Percentiles rank a stretch among this genome's conserved stretches.
Conservation (phyloP, 2,329 filamentous ascomycete genomes). For the Fusarium sp. region DNA sequence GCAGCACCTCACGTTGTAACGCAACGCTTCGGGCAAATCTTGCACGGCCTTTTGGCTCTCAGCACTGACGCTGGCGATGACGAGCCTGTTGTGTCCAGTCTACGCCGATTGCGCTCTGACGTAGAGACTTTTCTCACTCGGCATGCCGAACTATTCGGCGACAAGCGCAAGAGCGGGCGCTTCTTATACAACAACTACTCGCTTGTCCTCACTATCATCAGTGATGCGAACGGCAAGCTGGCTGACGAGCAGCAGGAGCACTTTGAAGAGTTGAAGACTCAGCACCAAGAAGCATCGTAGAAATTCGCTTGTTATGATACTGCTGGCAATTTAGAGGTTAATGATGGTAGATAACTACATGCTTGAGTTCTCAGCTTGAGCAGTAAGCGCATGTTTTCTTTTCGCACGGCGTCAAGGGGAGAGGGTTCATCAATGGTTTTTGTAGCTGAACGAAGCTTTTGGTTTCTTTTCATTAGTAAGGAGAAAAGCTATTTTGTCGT, state of each 20-base stretch:
- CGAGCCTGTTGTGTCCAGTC: slow-evolving; percentile 86
- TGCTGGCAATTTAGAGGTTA: not conserved
- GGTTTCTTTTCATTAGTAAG: slow-evolving; percentile 4
- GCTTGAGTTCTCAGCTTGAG: slow-evolving; percentile 18
- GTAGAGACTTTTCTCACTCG: slow-evolving; percentile 85
- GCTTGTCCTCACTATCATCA: slow-evolving; percentile 90
- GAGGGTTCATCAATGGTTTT: slow-evolving; percentile 24
- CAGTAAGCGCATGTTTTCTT: slow-evolving; percentile 32
- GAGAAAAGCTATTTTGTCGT: slow-evolving; percentile 11
- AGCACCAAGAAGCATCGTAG: slow-evolving; percentile 60
- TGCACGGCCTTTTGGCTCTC: slow-evolving; percentile 84
- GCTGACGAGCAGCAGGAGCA: slow-evolving; percentile 79
- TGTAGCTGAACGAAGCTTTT: slow-evolving; percentile 24
- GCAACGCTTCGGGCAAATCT: slow-evolving; percentile 92
- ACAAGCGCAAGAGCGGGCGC: slow-evolving; percentile 82
- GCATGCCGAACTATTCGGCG: slow-evolving; percentile 79
- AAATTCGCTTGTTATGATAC: not conserved
- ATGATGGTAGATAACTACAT: slow-evolving; percentile 11
- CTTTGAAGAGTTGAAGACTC: slow-evolving; percentile 74
- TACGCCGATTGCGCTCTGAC: slow-evolving; percentile 81
- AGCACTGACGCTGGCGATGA: slow-evolving; percentile 94
- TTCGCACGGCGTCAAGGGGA: slow-evolving; percentile 43
- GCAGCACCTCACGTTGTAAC: slow-evolving; percentile 91
- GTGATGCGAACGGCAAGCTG: slow-evolving; percentile 78
- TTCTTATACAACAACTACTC: slow-evolving; percentile 98